Base-by-base conservation (phyloP, 306 rosid species). In the Ziziphus jujuba region DNA sequence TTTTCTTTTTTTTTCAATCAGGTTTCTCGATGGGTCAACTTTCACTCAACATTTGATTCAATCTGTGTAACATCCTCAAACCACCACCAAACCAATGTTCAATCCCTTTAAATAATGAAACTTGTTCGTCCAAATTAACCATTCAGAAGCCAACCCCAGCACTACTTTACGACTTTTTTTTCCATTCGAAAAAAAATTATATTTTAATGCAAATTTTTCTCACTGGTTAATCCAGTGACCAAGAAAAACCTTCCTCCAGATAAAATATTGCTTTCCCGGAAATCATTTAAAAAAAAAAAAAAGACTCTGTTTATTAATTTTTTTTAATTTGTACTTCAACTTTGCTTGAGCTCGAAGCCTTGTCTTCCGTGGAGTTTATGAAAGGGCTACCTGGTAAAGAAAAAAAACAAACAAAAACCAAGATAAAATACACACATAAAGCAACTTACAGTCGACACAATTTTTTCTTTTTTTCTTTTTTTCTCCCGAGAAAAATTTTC, bases 311-410 rank as follows among this genome's bases (percentile, higher is more conserved):
- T 9, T 66, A 67, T 67, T 72, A 75, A 72, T 63, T 73, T 65
- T 33, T 13, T 25, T 8, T 6, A 11, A 34, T 14, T 9, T 14
- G 56, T 20, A 67, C 9, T 40, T 71, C 49, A 79, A 47, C 81
- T 68, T 81, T 82, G 85, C 90, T 86, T 91, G 75, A 61, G 80
- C 53, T 65, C 48, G 82, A 91, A 91, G 89, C 82, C 66, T 77
- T 72, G 70, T 28, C 83, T 75, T 68, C 71, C 49, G 70, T 70
- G 76, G 51, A 84, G 73, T 79, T 73, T 81, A 54, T 63, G 47
- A 68, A 73, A 67, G 71, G 49, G 53, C 59, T 47, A 43, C 57
- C 53, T 50, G 51, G 31, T 28, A 76, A 70, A 70, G n/a, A 70
- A 63, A 74, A 65, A 56, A 20, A 20, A 31, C 23, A 67, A 61